Evolutionary conservation across 2,329 filamentous ascomycete genomes (phyloP).

Genomic region (Xylariales sp.): DNA sequence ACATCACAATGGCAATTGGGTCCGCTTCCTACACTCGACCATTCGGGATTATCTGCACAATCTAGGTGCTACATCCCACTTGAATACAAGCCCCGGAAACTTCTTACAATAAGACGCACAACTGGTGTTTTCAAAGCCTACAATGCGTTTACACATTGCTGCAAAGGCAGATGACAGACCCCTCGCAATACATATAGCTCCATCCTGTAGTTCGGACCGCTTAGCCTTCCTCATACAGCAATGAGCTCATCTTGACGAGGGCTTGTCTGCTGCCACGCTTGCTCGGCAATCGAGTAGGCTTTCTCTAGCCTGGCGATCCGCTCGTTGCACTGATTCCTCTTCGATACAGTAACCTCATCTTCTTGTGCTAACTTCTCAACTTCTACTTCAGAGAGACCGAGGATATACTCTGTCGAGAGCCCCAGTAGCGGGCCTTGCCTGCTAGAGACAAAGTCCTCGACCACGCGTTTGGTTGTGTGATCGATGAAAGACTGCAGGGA

Average conservation of each 20-base stretch:
- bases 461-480: conserved; percentile 18
- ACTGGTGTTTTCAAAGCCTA: too few relatives aligned
- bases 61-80: too few relatives aligned
- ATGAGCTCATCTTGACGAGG: not conserved
- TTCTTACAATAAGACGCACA: too few relatives aligned
- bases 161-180: too few relatives aligned
- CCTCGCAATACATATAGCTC: too few relatives aligned
- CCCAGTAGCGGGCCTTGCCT: conserved; percentile 17
- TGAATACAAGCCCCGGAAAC: too few relatives aligned
- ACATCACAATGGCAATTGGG: too few relatives aligned
- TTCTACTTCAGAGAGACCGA: conserved; percentile 14
- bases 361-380: conserved; percentile 19
- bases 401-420: conserved; percentile 18
- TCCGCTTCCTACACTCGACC: too few relatives aligned
- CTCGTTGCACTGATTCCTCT: conserved; percentile 6
- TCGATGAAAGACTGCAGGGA: conserved; percentile 24
- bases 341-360: conserved; percentile 13
- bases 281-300: conserved; percentile 1
- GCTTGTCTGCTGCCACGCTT: conserved; percentile 1
- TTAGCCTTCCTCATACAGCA: too few relatives aligned
- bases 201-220: too few relatives aligned
- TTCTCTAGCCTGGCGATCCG: conserved; percentile 7
- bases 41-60: too few relatives aligned
- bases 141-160: too few relatives aligned
- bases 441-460: conserved; percentile 19